Base-by-base conservation (phyloP, 2,329 filamentous ascomycete species). In the Microdochium nivale region DNA sequence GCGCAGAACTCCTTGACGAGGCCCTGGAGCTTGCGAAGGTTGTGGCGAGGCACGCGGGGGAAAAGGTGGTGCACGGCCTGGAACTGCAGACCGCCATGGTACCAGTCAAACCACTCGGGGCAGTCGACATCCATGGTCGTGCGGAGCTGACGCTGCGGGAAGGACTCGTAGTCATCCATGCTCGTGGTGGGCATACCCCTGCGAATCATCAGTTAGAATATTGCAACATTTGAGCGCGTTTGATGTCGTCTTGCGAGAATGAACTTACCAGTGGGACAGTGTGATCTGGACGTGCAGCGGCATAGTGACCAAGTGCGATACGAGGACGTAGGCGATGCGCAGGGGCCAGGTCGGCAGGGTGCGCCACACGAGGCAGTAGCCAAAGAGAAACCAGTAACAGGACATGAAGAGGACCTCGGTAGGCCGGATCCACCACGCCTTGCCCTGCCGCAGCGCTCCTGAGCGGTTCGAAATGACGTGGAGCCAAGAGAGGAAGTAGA, bases 81-180 rank as follows among this genome's bases (percentile, higher is more conserved):
- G 67, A 88, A 88, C 67, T 88, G 85, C 27, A 88, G 71, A 1
- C 85, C 85, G 48, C 85, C 85, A 63, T 88, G 84, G 61, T 87
- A 74, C 58, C 83, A 88, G 63, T 88, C 85, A 25, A 88, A 69
- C 85, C 84, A 88, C 24, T 74, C 70, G 0, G 85, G 85, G 65
- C 84, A 88, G 59, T 86, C 83, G 48, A 88, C 80, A 59, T 88
- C 85, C 83, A 88, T 86, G 25, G 84, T 87, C 2, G 84, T 88
- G 46, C 84, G 76, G 35, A 88, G 70, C 74, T 86, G 84, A 60
- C 81, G 81, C 68, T 87, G 83, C 0, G 84, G 73, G 61, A 87
- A 88, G 1, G 81, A 84, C 62, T 88, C 84, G 51, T 73, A 70
- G 47, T 80, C 75, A 53, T 83, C 83, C 2, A 86, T 72, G 55